Percentiles rank a stretch among this genome's conserved stretches.
These are phyloP conservation scores for Fusarium chaquense DNA, from an alignment of 2,329 filamentous ascomycete species.

Conservation along the genomic window DNA sequence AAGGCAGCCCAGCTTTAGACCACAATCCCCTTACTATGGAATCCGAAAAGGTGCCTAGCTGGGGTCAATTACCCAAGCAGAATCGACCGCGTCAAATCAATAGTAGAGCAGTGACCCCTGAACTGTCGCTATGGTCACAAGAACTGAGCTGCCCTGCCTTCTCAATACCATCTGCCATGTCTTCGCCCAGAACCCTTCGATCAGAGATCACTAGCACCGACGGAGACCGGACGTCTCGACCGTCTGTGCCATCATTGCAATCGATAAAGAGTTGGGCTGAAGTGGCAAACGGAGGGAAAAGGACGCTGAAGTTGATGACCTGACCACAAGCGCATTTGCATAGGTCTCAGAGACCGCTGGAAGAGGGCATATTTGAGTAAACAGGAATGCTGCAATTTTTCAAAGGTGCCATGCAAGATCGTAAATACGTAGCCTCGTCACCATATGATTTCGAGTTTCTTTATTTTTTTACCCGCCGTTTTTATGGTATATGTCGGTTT, in stretches of 20 bases:
- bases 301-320: conserved; percentile 12
- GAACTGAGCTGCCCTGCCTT: conserved; percentile 43
- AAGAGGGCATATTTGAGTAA: conserved; percentile 6
- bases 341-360: conserved; percentile 31
- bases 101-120: conserved; percentile 29
- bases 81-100: conserved; percentile 2
- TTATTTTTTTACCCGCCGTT: conserved; percentile 23
- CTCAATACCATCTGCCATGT: conserved; percentile 49
- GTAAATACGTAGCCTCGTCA: neutral
- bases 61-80: conserved; percentile 43
- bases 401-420: neutral
- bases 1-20: conserved; percentile 49
- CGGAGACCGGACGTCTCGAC: conserved; percentile 34
- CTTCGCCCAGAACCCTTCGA: conserved; percentile 48
- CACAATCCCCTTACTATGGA: conserved; percentile 24
- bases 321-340: conserved; percentile 39
- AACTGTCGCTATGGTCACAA: conserved; percentile 26
- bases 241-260: conserved; percentile 51
- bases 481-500: conserved; percentile 5
- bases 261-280: conserved; percentile 57
- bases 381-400: neutral
- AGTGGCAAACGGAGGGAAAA: conserved; percentile 50
- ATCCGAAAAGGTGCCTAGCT: conserved; percentile 34
- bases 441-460: conserved; percentile 1
- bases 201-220: conserved; percentile 39